phyloP scores from a whole-genome alignment of 2,329 filamentous ascomycete genomes.

The Thelonectria blattea region DNA sequence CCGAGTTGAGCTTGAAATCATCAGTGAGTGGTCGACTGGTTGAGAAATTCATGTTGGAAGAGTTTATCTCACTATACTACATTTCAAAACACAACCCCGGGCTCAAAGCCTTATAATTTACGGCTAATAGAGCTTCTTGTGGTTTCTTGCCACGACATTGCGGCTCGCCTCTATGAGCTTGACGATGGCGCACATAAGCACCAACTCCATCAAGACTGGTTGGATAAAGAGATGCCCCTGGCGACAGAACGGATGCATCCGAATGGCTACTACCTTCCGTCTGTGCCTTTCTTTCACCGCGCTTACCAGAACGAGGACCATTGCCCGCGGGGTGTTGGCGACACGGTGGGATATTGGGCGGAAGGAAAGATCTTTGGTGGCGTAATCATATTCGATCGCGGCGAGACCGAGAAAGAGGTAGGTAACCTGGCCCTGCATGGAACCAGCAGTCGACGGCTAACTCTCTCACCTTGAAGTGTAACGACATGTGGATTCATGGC shows the following conservation, averaged over 20 bases:
- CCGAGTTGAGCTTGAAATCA: no score
- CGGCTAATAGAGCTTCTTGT: constrained; percentile 15
- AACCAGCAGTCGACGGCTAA: neutral
- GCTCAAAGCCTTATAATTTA: constrained; percentile 6
- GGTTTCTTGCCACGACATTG: constrained; percentile 12
- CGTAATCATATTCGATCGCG: no score
- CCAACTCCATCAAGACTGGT: constrained; percentile 2
- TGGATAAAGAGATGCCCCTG: neutral
- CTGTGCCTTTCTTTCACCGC: constrained; percentile 2
- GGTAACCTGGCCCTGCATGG: no score
- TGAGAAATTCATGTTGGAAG: no score
- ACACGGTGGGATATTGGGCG: constrained; percentile 25
- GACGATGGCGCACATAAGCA: constrained; percentile 12
- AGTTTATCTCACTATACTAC: neutral
- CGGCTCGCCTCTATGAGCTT: constrained; percentile 1
- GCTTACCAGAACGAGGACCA: constrained; percentile 14
- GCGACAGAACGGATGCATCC: neutral
- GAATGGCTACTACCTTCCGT: neutral
- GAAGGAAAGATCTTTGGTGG: constrained; percentile 23
- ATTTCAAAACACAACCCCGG: neutral
- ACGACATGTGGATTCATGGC: constrained; percentile 5
- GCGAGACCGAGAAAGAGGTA: no score
- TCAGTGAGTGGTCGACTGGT: no score
- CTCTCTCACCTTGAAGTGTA: neutral
- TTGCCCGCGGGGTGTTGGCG: constrained; percentile 15